phyloP scores from a whole-genome alignment of 768 basidiomycete genomes.

The Mycena kentingensis region DNA sequence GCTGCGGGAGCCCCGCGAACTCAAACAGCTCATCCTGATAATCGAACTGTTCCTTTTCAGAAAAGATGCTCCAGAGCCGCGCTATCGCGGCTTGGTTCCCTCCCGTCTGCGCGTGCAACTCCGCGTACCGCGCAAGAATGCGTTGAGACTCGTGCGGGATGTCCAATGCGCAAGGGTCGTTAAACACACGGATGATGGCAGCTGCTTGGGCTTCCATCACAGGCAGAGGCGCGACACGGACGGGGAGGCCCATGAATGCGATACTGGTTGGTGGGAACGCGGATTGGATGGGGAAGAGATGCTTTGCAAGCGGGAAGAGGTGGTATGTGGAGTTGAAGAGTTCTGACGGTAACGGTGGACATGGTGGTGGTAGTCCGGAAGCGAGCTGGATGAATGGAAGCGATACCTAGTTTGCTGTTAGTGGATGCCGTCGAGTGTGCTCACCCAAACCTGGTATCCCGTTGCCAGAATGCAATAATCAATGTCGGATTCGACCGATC shows the following conservation, averaged over 20 bases:
- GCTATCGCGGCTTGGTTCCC: constrained; percentile 44
- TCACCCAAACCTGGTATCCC: constrained; percentile 63
- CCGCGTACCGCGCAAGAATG: constrained; percentile 51
- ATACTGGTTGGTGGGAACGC: constrained; percentile 49
- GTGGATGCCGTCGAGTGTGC: not conserved
- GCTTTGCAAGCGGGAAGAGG: constrained; percentile 70
- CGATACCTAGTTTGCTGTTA: constrained; percentile 30
- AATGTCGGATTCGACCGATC: constrained; percentile 52
- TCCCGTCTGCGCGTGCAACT: constrained; percentile 36
- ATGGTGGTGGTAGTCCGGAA: constrained; percentile 40
- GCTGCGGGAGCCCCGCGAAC: constrained; percentile 42
- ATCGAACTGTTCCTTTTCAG: constrained; percentile 57
- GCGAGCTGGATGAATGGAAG: constrained; percentile 32
- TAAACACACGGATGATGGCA: constrained; percentile 58
- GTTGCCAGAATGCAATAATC: constrained; percentile 75
- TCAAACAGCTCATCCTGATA: constrained; percentile 64
- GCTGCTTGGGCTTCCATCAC: constrained; percentile 77
- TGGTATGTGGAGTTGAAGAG: constrained; percentile 67
- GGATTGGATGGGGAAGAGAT: constrained; percentile 64
- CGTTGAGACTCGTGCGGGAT: constrained; percentile 46
- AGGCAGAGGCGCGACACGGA: constrained; percentile 70
- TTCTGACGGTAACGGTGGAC: constrained; percentile 49
- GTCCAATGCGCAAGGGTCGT: constrained; percentile 52
- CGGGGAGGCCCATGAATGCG: constrained; percentile 66
- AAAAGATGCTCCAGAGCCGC: constrained; percentile 58